Percentiles rank a stretch among this genome's conserved stretches.
phyloP scores from a whole-genome alignment of 2,329 filamentous ascomycete genomes.

The Rhinocladiella mackenziei region DNA sequence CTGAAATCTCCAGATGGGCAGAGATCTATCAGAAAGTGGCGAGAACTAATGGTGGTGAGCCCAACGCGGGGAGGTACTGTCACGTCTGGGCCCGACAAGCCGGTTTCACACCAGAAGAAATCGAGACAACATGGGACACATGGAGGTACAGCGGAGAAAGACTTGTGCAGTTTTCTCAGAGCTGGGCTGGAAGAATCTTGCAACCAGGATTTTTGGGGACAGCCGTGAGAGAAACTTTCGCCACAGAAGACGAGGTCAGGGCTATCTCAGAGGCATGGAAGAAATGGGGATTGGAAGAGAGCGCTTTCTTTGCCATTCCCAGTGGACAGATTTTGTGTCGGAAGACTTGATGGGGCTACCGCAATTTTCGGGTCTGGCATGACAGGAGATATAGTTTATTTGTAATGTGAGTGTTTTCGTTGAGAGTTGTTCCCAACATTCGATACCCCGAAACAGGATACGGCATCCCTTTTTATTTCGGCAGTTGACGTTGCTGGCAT shows the following conservation, averaged over 20 bases:
- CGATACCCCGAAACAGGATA: no score
- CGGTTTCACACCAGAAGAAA: constrained; percentile 26
- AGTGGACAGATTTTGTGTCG: constrained; percentile 22
- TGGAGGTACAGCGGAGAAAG: constrained; percentile 26
- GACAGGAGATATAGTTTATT: no score
- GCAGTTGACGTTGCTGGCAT: no score
- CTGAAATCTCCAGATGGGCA: constrained; percentile 30
- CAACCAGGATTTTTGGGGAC: constrained; percentile 26
- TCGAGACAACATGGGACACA: constrained; percentile 22
- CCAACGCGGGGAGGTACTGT: constrained; percentile 30
- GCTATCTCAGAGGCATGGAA: constrained; percentile 26
- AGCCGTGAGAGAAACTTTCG: constrained; percentile 25
- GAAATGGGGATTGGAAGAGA: constrained; percentile 26
- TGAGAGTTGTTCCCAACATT: no score
- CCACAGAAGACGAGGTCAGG: constrained; percentile 26
- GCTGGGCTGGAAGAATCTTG: constrained; percentile 26
- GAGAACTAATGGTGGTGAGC: constrained; percentile 33
- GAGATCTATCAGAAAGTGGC: constrained; percentile 32
- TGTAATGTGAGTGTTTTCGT: no score
- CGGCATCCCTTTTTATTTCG: no score
- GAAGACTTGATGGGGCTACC: constrained; percentile 7
- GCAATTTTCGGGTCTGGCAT: constrained; percentile 1
- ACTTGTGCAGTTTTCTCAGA: constrained; percentile 22
- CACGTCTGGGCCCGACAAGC: constrained; percentile 31
- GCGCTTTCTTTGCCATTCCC: constrained; percentile 21